Conservation (phyloP, 2,329 filamentous ascomycete genomes). For the Lachnellula arida region DNA sequence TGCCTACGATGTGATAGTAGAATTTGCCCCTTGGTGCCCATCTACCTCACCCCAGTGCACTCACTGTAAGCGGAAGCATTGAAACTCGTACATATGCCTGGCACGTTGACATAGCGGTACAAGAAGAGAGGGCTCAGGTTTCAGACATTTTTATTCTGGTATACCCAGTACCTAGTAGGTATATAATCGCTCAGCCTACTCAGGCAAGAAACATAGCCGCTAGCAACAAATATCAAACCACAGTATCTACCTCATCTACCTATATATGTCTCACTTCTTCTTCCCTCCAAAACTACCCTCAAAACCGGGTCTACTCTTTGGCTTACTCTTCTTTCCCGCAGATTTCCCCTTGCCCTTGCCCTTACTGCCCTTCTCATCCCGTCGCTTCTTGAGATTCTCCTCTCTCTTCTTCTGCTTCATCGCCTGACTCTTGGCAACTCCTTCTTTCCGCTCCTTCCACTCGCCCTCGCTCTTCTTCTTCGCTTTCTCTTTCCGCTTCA, state of each 20-base stretch:
- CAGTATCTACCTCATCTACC: not conserved
- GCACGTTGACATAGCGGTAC: not conserved
- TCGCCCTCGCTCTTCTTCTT: conserved; percentile 92
- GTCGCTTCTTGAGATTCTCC: conserved; percentile 69
- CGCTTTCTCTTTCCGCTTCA: conserved; percentile 84
- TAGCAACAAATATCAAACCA: too few relatives aligned
- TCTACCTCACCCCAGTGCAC: too few relatives aligned
- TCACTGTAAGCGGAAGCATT: too few relatives aligned
- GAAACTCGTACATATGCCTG: not conserved
- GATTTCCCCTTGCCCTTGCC: conserved; percentile 50
- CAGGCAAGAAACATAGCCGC: not conserved
- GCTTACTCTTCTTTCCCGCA: conserved; percentile 31
- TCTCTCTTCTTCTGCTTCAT: conserved; percentile 79
- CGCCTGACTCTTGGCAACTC: conserved; percentile 70
- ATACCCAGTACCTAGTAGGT: too few relatives aligned
- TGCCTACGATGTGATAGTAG: too few relatives aligned
- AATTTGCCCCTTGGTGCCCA: too few relatives aligned
- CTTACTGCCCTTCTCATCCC: conserved; percentile 67
- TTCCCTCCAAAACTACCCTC: conserved; percentile 45
- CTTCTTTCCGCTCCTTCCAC: conserved; percentile 70
- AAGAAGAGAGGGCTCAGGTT: too few relatives aligned
- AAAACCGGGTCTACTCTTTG: conserved; percentile 50
- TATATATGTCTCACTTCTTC: conserved; percentile 13
- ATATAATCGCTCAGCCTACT: not conserved
- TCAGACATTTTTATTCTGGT: too few relatives aligned